Base-by-base conservation (phyloP, 768 basidiomycete genomes). In the Lactarius deliciosus region DNA sequence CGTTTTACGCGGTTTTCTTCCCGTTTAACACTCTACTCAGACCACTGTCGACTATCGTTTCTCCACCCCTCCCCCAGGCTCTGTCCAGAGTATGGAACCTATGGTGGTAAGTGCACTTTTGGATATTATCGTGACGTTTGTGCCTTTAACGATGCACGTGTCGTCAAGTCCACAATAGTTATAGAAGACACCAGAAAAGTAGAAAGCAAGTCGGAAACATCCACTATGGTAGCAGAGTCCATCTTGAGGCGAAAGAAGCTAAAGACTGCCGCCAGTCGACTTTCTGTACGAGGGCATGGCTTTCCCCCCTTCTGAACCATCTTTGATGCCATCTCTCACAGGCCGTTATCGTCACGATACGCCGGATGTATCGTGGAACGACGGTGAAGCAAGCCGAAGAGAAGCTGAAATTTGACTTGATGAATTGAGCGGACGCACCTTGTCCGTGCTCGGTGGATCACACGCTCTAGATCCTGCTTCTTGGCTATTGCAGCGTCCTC, bases 311-410 rank as follows among this genome's bases (percentile, higher is more conserved):
- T 18, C 8, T 25, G 45, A 25, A 18, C 13, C 47, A 18, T 50
- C 28, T 34, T 53, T 62, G 20, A 66, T 57, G 28, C 50, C n/a
- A 8, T 30, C n/a, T 3, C 25, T 66, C 16, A 38, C 47, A 67
- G 66, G 61, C 66, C 32, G 57, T 59, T 50, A 45, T 67, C 40
- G 57, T 63, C 62, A 60, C 66, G 30, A 16, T 67, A 36, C 66
- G 62, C 3, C 57, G 66, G 0, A 59, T 67, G 40, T 67, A 63
- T 38, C 57, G 66, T 22, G 50, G 66, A 34, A 63, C 20, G 11
- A 63, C 66, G 22, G 66, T 55, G 57, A 63, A 59, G 50, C 57
- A 67, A 60, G 32, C 61, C 61, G 66, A 67, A 63, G 50, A 63
- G 62, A 63, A 59, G 57, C 32, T 67, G 32, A 38, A 55, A n/a